Conservation (phyloP, 2,329 filamentous ascomycete genomes). For the Fusarium equiseti region DNA sequence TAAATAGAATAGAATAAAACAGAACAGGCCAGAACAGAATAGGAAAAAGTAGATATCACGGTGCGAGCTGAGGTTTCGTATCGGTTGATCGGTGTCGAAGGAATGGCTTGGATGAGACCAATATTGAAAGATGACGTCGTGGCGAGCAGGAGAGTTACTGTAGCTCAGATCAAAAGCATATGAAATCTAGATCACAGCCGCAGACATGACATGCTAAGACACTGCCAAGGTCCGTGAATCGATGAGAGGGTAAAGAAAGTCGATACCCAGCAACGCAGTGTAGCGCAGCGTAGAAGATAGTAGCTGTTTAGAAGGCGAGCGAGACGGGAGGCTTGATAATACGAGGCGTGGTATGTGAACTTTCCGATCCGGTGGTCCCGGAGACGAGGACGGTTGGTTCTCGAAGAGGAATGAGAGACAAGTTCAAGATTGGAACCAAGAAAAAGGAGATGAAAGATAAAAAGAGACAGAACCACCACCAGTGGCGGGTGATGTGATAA, state of each 20-base stretch:
- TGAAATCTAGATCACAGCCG: constrained; percentile 43
- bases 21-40: not conserved
- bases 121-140: constrained; percentile 39
- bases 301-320: constrained; percentile 4
- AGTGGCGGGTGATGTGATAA: constrained; percentile 37
- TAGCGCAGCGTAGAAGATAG: constrained; percentile 8
- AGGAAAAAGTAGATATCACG: constrained; percentile 27
- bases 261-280: constrained; percentile 30
- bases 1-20: not conserved
- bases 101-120: constrained; percentile 34
- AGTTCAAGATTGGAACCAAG: constrained; percentile 8
- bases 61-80: constrained; percentile 27
- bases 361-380: constrained; percentile 36
- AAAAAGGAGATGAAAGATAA: constrained; percentile 12
- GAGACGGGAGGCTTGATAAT: constrained; percentile 30
- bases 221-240: constrained; percentile 30
- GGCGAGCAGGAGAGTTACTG: constrained; percentile 30
- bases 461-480: constrained; percentile 18
- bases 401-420: constrained; percentile 39
- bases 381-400: constrained; percentile 16
- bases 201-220: constrained; percentile 37
- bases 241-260: constrained; percentile 25
- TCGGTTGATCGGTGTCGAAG: constrained; percentile 31
- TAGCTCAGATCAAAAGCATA: constrained; percentile 29
- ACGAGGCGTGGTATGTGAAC: constrained; percentile 18